Conservation (phyloP, 202 grass and related monocot genomes). For the Musa balbisiana region DNA sequence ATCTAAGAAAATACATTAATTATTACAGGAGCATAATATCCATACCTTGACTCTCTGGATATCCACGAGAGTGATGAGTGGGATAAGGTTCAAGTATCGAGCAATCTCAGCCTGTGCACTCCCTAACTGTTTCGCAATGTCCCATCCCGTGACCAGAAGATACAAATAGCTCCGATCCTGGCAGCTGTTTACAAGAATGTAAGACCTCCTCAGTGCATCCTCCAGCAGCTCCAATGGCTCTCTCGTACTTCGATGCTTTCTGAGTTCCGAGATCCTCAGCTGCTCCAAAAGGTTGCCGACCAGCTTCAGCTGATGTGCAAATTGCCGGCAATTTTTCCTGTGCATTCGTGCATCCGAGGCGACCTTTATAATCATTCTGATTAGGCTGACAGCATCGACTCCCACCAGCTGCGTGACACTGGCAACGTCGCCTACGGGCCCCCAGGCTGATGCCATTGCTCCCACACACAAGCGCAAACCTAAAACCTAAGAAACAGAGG, state of each 20-base stretch:
- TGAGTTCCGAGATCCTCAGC: conserved; percentile 78
- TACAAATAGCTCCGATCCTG: conserved; percentile 83
- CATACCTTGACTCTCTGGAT: conserved; percentile 68
- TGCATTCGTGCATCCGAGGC: conserved; percentile 75
- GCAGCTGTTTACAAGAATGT: conserved; percentile 68
- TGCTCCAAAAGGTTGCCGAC: conserved; percentile 84
- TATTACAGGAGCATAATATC: conserved; percentile 19
- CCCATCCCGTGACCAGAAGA: conserved; percentile 95
- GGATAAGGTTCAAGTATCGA: conserved; percentile 76
- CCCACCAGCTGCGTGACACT: conserved; percentile 66
- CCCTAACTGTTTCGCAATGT: conserved; percentile 87
- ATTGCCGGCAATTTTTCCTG: conserved; percentile 87
- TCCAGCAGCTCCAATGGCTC: conserved; percentile 94
- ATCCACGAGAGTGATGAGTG: conserved; percentile 94
- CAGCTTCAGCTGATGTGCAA: conserved; percentile 79
- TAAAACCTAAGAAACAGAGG: neutral
- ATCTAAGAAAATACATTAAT: neutral
- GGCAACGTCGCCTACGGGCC: conserved; percentile 42
- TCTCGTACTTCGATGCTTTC: conserved; percentile 73
- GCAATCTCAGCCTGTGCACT: conserved; percentile 91
- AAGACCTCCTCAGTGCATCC: conserved; percentile 61
- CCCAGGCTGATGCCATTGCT: conserved; percentile 31
- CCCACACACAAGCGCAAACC: neutral
- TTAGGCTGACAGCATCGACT: conserved; percentile 65
- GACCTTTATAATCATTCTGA: conserved; percentile 61